Conservation (phyloP, 495 filamentous ascomycete species). For the Achaetomiella virescens region DNA sequence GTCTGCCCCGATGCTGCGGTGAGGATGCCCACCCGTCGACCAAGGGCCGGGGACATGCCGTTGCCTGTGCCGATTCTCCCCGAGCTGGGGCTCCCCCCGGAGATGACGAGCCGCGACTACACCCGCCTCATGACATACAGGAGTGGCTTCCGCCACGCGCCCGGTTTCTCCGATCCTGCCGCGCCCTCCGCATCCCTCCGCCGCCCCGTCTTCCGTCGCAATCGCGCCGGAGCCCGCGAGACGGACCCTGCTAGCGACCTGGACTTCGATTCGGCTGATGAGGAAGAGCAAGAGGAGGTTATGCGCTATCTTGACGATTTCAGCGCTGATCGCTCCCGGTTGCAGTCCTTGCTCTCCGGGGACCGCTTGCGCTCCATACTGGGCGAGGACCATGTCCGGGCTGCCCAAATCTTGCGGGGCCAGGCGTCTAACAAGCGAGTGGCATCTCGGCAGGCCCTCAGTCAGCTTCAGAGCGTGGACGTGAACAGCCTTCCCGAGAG, state of each 20-base stretch:
- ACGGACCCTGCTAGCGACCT: conserved; percentile 26
- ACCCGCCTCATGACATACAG: too few relatives aligned
- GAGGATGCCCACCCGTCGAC: too few relatives aligned
- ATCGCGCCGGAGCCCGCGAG: not conserved
- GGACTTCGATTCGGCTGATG: conserved; percentile 18
- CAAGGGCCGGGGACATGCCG: not conserved
- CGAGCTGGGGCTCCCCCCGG: not conserved
- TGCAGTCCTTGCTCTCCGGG: too few relatives aligned
- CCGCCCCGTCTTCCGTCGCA: not conserved
- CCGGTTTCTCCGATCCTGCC: not conserved
- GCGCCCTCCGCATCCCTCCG: not conserved
- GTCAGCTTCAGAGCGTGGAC: conserved; percentile 39
- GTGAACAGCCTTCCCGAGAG: conserved; percentile 36
- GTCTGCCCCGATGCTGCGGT: too few relatives aligned
- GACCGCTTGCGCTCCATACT: conserved; percentile 2
- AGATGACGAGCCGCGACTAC: too few relatives aligned
- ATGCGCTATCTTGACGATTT: conserved; percentile 21
- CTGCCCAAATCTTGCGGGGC: conserved; percentile 35
- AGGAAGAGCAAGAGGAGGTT: conserved; percentile 17
- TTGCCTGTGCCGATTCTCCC: not conserved
- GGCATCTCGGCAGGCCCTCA: conserved; percentile 41
- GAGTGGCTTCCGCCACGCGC: not conserved
- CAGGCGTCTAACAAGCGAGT: conserved; percentile 37
- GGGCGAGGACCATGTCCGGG: conserved; percentile 29
- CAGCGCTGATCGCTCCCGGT: not conserved